Base-by-base conservation (phyloP, 1,284 basidiomycete genomes). In the Sporisorium iseilematis-ciliati region DNA sequence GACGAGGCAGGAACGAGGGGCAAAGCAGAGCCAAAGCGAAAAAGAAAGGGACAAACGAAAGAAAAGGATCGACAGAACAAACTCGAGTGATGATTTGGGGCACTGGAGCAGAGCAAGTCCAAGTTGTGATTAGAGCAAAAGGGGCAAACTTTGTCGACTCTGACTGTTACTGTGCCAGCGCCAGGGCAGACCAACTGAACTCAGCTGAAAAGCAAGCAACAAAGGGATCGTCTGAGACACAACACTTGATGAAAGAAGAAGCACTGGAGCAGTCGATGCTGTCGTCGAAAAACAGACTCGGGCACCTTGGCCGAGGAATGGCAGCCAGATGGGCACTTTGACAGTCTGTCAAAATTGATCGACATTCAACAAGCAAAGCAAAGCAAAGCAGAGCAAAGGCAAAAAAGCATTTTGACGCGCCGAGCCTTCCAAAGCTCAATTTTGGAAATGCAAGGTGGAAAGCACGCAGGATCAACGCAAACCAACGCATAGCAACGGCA, bases 221-320 rank as follows among this genome's bases (percentile, higher is more conserved):
- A 45, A 45, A 45, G 42, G 41, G 53, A 11, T 33, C 29, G 16
- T 20, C 26, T 33, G 42, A 54, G 26, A 54, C 52, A 54, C 40
- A 16, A 23, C 7, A 54, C 31, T 3, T 18, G n/a, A 16, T 42
- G 2, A 12, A 11, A 23, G 1, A 2, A 3, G 26, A n/a, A n/a
- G 53, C 53, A 54, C 41, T 43, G 23, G 53, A 54, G 16, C 53
- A 43, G 53, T 54, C 40, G 48, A n/a, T 16, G 43, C 0, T 23
- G 20, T 46, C 20, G 38, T 3, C 11, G 18, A 3, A 21, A n/a
- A 23, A 3, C 0, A 26, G 38, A 38, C 42, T 55, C 53, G 53
- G 53, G 26, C 53, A 55, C 26, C 10, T 16, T 55, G 53, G 53
- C 53, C 53, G 42, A 55, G 53, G 41, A 29, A 16, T 12, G 29